Evolutionary conservation across 2,329 filamentous ascomycete species (phyloP).

Genomic region (Phyllosticta ampelicida): DNA sequence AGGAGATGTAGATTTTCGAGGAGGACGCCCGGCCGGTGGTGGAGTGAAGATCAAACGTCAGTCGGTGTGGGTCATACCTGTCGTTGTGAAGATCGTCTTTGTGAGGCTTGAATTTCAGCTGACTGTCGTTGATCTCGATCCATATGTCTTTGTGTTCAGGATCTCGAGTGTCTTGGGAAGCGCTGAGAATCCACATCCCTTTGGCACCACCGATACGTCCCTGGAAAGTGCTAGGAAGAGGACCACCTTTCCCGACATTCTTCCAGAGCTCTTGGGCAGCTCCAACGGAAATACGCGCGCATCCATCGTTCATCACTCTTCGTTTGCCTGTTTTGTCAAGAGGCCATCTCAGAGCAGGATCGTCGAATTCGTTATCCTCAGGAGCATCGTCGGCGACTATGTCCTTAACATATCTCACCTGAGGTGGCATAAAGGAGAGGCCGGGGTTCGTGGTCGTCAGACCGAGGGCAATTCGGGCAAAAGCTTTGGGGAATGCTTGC

Average conservation of each 20-base stretch:
- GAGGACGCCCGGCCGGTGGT: conserved; percentile 38
- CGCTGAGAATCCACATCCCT: conserved; percentile 61
- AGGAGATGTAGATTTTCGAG: conserved; percentile 54
- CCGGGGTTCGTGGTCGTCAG: conserved; percentile 31
- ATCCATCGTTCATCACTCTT: conserved; percentile 43
- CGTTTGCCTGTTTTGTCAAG: conserved; percentile 1
- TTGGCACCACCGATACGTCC: conserved; percentile 63
- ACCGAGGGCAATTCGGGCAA: conserved; percentile 32
- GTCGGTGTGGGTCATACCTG: conserved; percentile 36
- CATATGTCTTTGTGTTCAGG: conserved; percentile 38
- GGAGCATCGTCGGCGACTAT: conserved; percentile 20
- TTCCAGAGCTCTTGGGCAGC: conserved; percentile 45
- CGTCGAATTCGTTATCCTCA: conserved; percentile 28
- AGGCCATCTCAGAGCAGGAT: conserved; percentile 20
- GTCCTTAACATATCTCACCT: conserved; percentile 25
- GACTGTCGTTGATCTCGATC: conserved; percentile 56
- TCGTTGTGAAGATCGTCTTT: conserved; percentile 32
- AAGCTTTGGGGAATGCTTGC: conserved; percentile 32
- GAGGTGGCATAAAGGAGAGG: conserved; percentile 25
- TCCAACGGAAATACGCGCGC: conserved; percentile 51
- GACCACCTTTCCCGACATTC: conserved; percentile 37
- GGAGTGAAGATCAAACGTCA: conserved; percentile 55
- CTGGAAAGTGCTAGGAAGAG: conserved; percentile 55
- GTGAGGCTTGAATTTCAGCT: conserved; percentile 52
- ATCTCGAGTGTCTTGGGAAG: conserved; percentile 33